phyloP scores from a whole-genome alignment of 495 filamentous ascomycete genomes.

The Tuber umbilicatum region DNA sequence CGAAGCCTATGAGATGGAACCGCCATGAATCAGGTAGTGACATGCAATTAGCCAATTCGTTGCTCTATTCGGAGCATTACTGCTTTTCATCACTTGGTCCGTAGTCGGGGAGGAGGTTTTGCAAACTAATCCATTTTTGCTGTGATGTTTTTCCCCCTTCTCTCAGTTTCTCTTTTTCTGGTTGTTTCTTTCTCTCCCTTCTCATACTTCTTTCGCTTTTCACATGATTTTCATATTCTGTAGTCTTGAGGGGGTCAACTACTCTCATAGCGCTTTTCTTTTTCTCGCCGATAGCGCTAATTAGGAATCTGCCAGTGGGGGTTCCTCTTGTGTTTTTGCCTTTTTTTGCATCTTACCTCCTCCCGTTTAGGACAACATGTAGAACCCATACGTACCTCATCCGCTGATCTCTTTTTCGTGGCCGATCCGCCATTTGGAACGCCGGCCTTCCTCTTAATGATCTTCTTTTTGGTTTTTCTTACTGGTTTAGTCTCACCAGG shows the following conservation, averaged over 20 bases:
- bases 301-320: not conserved
- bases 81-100: conserved; percentile 26
- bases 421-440: conserved; percentile 16
- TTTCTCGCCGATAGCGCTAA: not conserved
- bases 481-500: conserved; percentile 66
- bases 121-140: conserved; percentile 22
- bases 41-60: conserved; percentile 27
- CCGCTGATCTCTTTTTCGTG: conserved; percentile 35
- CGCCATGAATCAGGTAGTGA: conserved; percentile 1
- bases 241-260: conserved; percentile 3
- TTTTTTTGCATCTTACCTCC: not conserved
- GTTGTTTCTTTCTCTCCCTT: conserved; percentile 24
- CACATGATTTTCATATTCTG: not conserved
- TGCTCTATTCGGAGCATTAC: conserved; percentile 6
- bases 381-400: conserved; percentile 39
- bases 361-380: conserved; percentile 20
- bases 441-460: conserved; percentile 41
- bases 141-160: conserved; percentile 5
- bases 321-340: not conserved
- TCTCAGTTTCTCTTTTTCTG: conserved; percentile 9
- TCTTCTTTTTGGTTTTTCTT: conserved; percentile 58
- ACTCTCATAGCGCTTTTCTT: not conserved
- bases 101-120: conserved; percentile 38
- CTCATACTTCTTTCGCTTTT: conserved; percentile 5
- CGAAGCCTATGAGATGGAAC: conserved; percentile 12